Evolutionary conservation across 805 yeast species (phyloP).

Genomic region (Lipomyces orientalis): DNA sequence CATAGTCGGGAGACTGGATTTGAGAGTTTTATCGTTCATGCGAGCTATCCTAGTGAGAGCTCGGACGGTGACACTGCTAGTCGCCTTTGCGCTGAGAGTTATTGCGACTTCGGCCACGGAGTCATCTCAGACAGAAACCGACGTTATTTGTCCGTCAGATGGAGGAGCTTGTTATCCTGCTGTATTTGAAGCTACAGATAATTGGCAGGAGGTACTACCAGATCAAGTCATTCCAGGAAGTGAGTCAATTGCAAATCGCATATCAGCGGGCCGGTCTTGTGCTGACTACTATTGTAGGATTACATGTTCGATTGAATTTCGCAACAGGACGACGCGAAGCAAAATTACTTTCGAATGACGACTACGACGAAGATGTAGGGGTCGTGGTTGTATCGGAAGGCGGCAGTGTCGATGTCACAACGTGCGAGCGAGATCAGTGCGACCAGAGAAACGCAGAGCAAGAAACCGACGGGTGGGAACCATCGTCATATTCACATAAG

Average conservation of each 20-base stretch:
- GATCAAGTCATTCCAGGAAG: slow-evolving; percentile 76
- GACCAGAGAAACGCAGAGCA: slow-evolving; percentile 4
- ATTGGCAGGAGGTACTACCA: slow-evolving; percentile 72
- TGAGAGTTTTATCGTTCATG: background rate
- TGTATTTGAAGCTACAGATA: slow-evolving; percentile 63
- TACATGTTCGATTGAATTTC: slow-evolving; percentile 74
- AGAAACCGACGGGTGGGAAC: slow-evolving; percentile 21
- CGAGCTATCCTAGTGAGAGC: background rate
- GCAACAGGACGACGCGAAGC: slow-evolving; percentile 78
- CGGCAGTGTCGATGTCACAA: slow-evolving; percentile 5
- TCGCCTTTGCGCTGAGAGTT: background rate
- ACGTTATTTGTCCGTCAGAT: background rate
- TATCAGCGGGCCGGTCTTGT: background rate
- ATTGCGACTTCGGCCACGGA: background rate
- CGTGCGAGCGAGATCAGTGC: background rate
- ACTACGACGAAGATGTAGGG: slow-evolving; percentile 31
- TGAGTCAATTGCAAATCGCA: slow-evolving; percentile 4
- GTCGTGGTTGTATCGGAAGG: slow-evolving; percentile 34
- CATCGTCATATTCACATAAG: slow-evolving; percentile 28
- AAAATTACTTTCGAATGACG: slow-evolving; percentile 54
- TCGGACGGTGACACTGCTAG: background rate
- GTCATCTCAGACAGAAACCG: background rate
- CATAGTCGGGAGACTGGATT: background rate
- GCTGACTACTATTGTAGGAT: slow-evolving; percentile 51
- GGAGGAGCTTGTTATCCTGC: slow-evolving; percentile 32